phyloP scores from a whole-genome alignment of 441 rosid genomes.

The Erodium texanum region DNA sequence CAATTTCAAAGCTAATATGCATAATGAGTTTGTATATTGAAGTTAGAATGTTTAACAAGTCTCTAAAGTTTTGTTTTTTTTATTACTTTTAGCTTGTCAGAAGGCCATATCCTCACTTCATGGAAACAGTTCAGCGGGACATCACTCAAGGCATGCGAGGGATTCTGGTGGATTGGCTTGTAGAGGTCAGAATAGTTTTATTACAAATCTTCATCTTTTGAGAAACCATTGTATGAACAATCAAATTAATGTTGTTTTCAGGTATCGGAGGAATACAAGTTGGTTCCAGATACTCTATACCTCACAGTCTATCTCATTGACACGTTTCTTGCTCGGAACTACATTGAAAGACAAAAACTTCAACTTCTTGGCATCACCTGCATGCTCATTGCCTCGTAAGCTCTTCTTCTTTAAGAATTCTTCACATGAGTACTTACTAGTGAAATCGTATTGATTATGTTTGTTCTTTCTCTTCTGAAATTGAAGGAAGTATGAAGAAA shows the following conservation, averaged over 20 bases:
- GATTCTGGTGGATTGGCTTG: conserved; percentile 68
- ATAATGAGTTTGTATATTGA: too few relatives aligned
- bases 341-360: conserved; percentile 44
- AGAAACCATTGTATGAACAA: not conserved
- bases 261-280: conserved; percentile 64
- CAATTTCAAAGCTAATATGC: not conserved
- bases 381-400: conserved; percentile 71
- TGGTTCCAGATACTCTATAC: conserved; percentile 59
- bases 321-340: conserved; percentile 51
- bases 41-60: not conserved
- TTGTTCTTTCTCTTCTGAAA: conserved; percentile 5
- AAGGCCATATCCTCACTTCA: conserved; percentile 4
- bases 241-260: conserved; percentile 17
- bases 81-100: not conserved
- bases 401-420: conserved; percentile 3
- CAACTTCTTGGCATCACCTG: conserved; percentile 70
- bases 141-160: conserved; percentile 56
- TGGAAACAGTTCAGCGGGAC: conserved; percentile 45
- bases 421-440: not conserved
- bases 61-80: not conserved
- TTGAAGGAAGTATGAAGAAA: conserved; percentile 63
- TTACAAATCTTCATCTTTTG: not conserved
- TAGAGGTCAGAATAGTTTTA: conserved; percentile 36
- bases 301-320: conserved; percentile 61
- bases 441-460: not conserved